phyloP scores from a whole-genome alignment of 305 asterid species.

The Andrographis paniculata region DNA sequence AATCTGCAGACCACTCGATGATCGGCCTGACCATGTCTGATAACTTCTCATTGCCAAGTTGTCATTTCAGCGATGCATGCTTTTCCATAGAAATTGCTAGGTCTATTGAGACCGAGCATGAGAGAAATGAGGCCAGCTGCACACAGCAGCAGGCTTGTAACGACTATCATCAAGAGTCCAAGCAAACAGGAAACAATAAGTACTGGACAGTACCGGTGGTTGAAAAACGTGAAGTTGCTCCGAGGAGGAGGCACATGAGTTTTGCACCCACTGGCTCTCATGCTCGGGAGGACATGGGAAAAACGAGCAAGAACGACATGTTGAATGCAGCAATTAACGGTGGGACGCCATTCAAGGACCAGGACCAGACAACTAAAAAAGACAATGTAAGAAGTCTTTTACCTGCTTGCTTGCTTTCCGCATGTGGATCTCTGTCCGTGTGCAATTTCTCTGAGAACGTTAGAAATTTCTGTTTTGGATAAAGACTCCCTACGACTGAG shows the following conservation, averaged over 20 bases:
- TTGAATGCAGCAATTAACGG: neutral
- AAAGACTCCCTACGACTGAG: too few species aligned
- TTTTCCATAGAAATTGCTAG: conserved; percentile 50
- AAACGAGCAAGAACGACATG: conserved; percentile 9
- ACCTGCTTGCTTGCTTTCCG: too few species aligned
- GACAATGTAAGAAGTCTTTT: conserved; percentile 18
- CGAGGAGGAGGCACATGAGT: conserved; percentile 15
- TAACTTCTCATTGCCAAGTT: conserved; percentile 25
- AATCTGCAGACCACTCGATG: conserved; percentile 16
- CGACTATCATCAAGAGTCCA: too few species aligned
- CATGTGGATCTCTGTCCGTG: too few species aligned
- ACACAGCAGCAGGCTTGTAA: conserved; percentile 12
- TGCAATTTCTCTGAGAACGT: too few species aligned
- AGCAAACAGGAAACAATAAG: too few species aligned
- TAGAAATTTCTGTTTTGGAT: too few species aligned
- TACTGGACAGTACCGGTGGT: conserved; percentile 15
- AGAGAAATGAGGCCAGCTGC: conserved; percentile 1
- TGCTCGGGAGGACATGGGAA: conserved; percentile 32
- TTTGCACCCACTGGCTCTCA: conserved; percentile 22
- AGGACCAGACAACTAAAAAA: neutral
- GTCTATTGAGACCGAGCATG: conserved; percentile 18
- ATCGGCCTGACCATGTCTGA: conserved; percentile 12
- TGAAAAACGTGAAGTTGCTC: conserved; percentile 7
- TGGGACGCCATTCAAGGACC: conserved; percentile 10
- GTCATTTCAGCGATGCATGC: conserved; percentile 42